Base-by-base conservation (phyloP, 2,329 filamentous ascomycete genomes). In the Arthrobotrys iridis region DNA sequence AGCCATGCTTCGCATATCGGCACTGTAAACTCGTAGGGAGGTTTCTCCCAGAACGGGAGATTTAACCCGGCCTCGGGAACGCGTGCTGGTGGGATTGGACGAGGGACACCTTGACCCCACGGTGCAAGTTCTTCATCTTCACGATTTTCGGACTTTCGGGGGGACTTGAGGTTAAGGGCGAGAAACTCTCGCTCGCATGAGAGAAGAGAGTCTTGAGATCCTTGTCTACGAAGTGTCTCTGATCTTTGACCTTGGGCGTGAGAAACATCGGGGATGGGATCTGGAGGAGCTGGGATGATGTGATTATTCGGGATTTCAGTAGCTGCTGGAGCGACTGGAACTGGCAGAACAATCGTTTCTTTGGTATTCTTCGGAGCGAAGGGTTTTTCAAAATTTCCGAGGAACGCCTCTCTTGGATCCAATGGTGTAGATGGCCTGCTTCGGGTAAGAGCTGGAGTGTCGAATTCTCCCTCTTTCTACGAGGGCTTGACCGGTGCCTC, bases 1-100 rank as follows among this genome's bases (percentile, higher is more conserved):
- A 70, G 33, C 65, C 65, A 70, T 2, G 26, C 41, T 8, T 60
- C 55, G 24, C 65, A 70, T 24, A 70, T 62, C 13, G 65, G 55
- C 5, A 70, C 15, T 18, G 8, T 52, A 22, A 62, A 60, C 11
- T 45, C 33, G 40, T 35, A 35, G 4, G 48, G 62, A 13, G 13
- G 18, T n/a, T 15, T 22, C 10, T 46, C 22, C 35, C 18, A 13
- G 26, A 1, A 13, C 3, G 24, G 2, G 2, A 40, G 10, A 3
- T 50, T 28, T 28, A 67, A 13, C 4, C 64, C 64, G 3, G 18
- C 22, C 11, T 59, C 52, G 20, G 64, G 62, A 13, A 33, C 8
- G 4, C 13, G 46, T 50, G 6, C 3, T 6, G 40, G n/a, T 8
- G 46, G 26, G 24, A 30, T 50, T 4, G 2, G 11, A 18, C 26